Evolutionary conservation across 2,329 filamentous ascomycete genomes (phyloP).

Genomic region (Stagonosporopsis chrysanthemi): DNA sequence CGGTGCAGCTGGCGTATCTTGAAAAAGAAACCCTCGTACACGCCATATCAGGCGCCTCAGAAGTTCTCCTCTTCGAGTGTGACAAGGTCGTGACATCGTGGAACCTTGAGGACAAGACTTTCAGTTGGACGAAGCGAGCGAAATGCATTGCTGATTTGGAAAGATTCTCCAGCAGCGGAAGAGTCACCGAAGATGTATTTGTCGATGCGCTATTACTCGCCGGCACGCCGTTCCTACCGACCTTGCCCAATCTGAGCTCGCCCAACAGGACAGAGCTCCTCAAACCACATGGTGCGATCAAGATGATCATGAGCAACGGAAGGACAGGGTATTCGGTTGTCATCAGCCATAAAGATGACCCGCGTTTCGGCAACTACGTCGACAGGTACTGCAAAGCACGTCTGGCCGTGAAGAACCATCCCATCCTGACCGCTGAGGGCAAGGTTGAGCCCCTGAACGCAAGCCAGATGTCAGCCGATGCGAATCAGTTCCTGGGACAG

Average conservation of each 20-base stretch:
- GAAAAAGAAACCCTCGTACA: constrained; percentile 69
- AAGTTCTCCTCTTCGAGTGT: constrained; percentile 85
- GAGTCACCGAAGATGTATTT: constrained; percentile 74
- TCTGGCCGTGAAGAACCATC: constrained; percentile 86
- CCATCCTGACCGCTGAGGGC: constrained; percentile 79
- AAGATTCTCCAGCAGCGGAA: constrained; percentile 46
- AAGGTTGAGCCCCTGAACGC: constrained; percentile 77
- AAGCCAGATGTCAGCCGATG: constrained; percentile 78
- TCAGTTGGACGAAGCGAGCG: constrained; percentile 71
- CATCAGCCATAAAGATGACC: constrained; percentile 79
- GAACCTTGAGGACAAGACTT: constrained; percentile 72
- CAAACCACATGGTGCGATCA: constrained; percentile 78
- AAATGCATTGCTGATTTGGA: constrained; percentile 72
- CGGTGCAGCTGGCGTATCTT: constrained; percentile 75
- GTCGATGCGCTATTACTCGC: constrained; percentile 83
- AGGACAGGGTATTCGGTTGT: constrained; percentile 78
- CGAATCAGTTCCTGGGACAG: constrained; percentile 89
- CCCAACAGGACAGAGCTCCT: constrained; percentile 61
- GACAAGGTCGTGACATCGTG: constrained; percentile 74
- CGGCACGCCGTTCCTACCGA: constrained; percentile 79
- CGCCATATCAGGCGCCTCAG: constrained; percentile 82
- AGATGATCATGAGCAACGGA: constrained; percentile 71
- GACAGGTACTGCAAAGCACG: constrained; percentile 87
- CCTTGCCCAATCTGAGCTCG: constrained; percentile 78
- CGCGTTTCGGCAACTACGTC: constrained; percentile 76